phyloP scores from a whole-genome alignment of 306 rosid genomes.

The Cicer chorassanicum region DNA sequence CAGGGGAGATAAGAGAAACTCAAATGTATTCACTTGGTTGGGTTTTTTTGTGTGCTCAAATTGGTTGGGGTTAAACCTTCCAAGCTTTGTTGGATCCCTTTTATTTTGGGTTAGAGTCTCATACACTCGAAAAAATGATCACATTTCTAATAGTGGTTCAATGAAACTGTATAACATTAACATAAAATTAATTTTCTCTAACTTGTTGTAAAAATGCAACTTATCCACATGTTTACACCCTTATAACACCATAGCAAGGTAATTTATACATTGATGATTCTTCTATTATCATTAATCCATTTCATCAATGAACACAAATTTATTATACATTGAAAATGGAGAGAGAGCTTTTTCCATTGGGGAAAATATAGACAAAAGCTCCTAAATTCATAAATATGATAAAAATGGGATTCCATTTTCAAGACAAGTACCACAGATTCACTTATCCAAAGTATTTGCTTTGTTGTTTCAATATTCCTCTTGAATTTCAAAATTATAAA shows the following conservation, averaged over 20 bases:
- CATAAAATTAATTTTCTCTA: neutral
- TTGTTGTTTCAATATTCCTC: neutral
- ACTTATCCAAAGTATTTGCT: neutral
- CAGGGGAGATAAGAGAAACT: too few relatives aligned
- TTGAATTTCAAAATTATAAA: neutral
- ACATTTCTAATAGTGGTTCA: too few relatives aligned
- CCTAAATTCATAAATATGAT: conserved; percentile 1
- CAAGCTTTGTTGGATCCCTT: too few relatives aligned
- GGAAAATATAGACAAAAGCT: neutral
- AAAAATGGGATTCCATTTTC: neutral
- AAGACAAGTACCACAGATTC: neutral
- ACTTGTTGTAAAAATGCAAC: neutral
- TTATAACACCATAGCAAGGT: neutral
- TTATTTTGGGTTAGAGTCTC: too few relatives aligned
- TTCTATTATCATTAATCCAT: neutral
- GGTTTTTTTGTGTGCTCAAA: too few relatives aligned
- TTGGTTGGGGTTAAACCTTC: too few relatives aligned
- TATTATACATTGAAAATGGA: neutral
- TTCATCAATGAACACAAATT: neutral
- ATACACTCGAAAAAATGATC: too few relatives aligned
- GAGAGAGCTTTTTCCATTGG: neutral
- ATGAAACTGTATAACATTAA: neutral
- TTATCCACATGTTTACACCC: neutral
- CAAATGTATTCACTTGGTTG: too few relatives aligned
- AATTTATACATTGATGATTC: neutral